These are phyloP conservation scores for Coelastrella sp. DNA, from an alignment of 139 green algal genomes.

Conservation along the genomic window DNA sequence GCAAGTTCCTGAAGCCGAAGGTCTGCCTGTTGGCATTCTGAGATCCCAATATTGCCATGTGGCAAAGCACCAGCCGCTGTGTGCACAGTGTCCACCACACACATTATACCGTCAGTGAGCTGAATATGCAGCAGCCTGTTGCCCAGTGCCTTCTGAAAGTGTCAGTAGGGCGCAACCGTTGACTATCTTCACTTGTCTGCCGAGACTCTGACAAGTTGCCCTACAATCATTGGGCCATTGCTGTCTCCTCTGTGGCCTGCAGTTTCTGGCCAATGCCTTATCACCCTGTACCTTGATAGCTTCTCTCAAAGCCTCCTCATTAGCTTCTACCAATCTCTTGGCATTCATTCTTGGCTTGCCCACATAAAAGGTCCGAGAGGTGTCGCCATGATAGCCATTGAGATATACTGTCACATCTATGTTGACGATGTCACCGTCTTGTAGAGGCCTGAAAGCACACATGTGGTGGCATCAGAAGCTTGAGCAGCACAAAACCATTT, in stretches of 20 bases:
- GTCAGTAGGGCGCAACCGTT: no score
- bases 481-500: not conserved
- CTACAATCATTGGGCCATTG: not conserved
- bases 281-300: conserved; percentile 70
- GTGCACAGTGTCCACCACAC: not conserved
- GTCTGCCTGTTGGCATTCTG: conserved; percentile 29
- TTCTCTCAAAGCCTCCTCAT: conserved; percentile 79
- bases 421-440: conserved; percentile 96
- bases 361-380: conserved; percentile 72
- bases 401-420: conserved; percentile 98
- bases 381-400: conserved; percentile 98
- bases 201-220: not conserved
- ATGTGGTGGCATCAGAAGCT: not conserved
- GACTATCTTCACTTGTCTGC: no score
- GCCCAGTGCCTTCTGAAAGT: no score
- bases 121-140: no score
- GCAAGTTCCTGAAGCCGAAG: conserved; percentile 67
- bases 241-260: not conserved
- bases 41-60: not conserved
- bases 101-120: no score
- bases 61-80: not conserved
- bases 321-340: conserved; percentile 81
- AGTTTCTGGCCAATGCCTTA: not conserved
- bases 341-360: not conserved
- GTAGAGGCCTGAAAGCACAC: conserved; percentile 55